Base-by-base conservation (phyloP, 2,329 filamentous ascomycete species). In the Endoconidiophora polonica region DNA sequence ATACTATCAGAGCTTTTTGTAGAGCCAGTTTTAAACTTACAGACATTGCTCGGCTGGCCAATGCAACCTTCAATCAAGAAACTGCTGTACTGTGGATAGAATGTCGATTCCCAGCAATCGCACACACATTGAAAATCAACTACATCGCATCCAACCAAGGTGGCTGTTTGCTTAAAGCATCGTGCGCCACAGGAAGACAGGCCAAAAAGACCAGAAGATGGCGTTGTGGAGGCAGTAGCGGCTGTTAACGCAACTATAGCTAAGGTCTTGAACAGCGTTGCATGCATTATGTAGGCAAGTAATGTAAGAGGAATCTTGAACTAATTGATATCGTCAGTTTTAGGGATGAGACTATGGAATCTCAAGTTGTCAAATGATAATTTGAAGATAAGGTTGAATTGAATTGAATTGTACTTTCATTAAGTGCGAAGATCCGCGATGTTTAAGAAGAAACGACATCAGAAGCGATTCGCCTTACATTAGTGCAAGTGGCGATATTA, bases 21-120 rank as follows among this genome's bases (percentile, higher is more conserved):
- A 23, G 20, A n/a, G 2, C 9, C 23, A 5, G 24, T 23, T 4
- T 16, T 33, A 37, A 26, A 46, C 48, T 44, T 42, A 54, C 52
- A 48, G 12, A 54, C 33, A 20, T 37, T 24, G 26, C 24, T 40
- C 12, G 22, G 26, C 10, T 43, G 41, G 20, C 50, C 50, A 7
- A 46, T 24, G 24, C 54, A 56, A 22, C 50, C 48, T 45, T 56
- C 53, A 40, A 54, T 52, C 36, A 54, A 36, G 39, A 53, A 56
- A n/a, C 36, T 52, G n/a, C 43, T 46, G 29, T 52, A 51, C 33
- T 56, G 48, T 2, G 53, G 46, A 12, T 37, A 44, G 37, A 56
- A 56, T 3, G 24, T 36, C 4, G 22, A 26, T 26, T 54, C 43
- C 33, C 45, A 54, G 23, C 14, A 24, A 3, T 22, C 39, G 37